Conservation (phyloP, 2,329 filamentous ascomycete genomes). For the Pseudonectria foliicola region DNA sequence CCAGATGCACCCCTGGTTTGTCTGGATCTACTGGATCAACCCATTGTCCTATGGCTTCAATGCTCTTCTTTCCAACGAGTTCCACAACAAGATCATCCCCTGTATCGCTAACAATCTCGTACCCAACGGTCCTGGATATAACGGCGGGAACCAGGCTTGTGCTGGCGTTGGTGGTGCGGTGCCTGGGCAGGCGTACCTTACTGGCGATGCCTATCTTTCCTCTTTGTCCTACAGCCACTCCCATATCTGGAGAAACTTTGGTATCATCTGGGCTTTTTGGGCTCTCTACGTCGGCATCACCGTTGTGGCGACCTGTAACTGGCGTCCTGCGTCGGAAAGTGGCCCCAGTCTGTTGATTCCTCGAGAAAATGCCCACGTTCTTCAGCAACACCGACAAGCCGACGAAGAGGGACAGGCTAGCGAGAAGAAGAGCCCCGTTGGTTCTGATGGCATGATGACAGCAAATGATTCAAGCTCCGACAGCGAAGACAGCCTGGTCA, state of each 20-base stretch:
- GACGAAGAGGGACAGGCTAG: constrained; percentile 44
- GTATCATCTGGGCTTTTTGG: constrained; percentile 59
- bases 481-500: constrained; percentile 36
- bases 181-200: constrained; percentile 40
- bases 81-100: constrained; percentile 47
- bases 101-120: constrained; percentile 45
- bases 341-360: constrained; percentile 54
- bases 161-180: constrained; percentile 51
- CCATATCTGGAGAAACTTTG: constrained; percentile 54
- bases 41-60: constrained; percentile 66
- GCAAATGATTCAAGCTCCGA: constrained; percentile 12
- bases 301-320: constrained; percentile 48
- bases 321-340: constrained; percentile 46
- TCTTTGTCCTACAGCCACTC: constrained; percentile 46
- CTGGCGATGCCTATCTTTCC: constrained; percentile 51
- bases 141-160: constrained; percentile 42
- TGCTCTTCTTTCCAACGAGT: constrained; percentile 63
- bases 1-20: constrained; percentile 57
- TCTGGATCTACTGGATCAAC: constrained; percentile 58
- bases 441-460: constrained; percentile 5
- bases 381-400: constrained; percentile 17
- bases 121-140: constrained; percentile 42
- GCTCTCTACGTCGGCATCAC: constrained; percentile 51
- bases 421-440: constrained; percentile 13
- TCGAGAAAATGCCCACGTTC: constrained; percentile 45